Conservation (phyloP, 345 rosid species). For the Eucalyptus lansdowneana region DNA sequence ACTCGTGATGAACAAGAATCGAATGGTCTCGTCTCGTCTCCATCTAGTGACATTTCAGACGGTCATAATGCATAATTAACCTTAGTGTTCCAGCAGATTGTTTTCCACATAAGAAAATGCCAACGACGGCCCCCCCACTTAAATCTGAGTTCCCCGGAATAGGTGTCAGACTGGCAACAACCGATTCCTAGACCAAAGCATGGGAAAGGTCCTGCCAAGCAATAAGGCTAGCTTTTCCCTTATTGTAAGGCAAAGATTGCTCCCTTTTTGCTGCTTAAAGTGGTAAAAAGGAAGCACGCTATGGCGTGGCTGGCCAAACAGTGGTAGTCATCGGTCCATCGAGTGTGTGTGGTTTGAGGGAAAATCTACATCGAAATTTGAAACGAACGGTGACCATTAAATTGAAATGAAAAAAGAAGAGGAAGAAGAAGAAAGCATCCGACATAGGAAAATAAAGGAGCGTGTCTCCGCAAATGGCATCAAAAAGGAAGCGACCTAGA, state of each 20-base stretch:
- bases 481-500: background rate
- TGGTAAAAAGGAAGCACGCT: background rate
- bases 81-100: background rate
- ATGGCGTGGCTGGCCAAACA: background rate
- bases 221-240: background rate
- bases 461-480: background rate
- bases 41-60: background rate
- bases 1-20: background rate
- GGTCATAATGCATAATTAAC: background rate
- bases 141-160: no score
- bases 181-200: background rate
- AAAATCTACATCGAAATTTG: background rate
- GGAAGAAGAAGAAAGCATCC: background rate
- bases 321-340: background rate
- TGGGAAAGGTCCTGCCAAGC: background rate
- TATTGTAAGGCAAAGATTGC: background rate
- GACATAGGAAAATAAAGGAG: background rate
- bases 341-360: background rate
- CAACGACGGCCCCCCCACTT: background rate
- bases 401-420: background rate
- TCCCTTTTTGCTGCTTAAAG: background rate
- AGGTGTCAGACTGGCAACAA: background rate
- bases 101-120: background rate
- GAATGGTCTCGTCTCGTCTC: background rate
- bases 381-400: background rate